phyloP scores from a whole-genome alignment of 768 basidiomycete species.

The Fibroporia radiculosa region DNA sequence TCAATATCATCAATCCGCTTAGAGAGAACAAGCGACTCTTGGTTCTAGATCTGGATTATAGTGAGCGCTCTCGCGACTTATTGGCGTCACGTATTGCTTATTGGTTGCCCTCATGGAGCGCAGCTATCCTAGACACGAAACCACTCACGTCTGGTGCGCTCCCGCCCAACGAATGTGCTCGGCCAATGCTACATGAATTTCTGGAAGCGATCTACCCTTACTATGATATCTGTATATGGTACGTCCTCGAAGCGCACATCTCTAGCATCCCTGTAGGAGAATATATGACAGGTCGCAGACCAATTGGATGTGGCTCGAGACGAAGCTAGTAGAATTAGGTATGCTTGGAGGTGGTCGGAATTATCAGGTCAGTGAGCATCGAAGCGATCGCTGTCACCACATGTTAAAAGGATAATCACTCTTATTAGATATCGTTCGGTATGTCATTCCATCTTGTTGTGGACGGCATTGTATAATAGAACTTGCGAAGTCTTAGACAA shows the following conservation, averaged over 20 bases:
- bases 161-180: conserved; percentile 73
- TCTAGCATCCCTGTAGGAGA: too few relatives aligned
- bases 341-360: conserved; percentile 67
- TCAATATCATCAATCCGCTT: conserved; percentile 71
- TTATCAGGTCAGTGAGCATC: conserved; percentile 73
- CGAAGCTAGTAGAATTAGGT: conserved; percentile 78
- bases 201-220: conserved; percentile 70
- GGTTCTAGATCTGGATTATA: conserved; percentile 87
- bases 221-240: conserved; percentile 92
- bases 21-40: conserved; percentile 72
- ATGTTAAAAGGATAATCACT: too few relatives aligned
- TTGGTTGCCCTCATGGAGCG: too few relatives aligned
- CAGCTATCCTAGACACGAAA: conserved; percentile 81
- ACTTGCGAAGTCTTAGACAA: conserved; percentile 69
- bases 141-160: conserved; percentile 76
- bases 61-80: conserved; percentile 30
- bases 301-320: conserved; percentile 85
- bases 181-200: conserved; percentile 81
- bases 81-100: neutral
- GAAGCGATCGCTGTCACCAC: too few relatives aligned
- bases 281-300: conserved; percentile 67
- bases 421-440: conserved; percentile 58
- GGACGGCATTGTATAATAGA: too few relatives aligned
- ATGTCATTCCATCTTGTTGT: conserved; percentile 3
- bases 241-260: conserved; percentile 2